These are phyloP conservation scores for Athelia sp. DNA, from an alignment of 1,284 basidiomycete species.

Conservation along the genomic window DNA sequence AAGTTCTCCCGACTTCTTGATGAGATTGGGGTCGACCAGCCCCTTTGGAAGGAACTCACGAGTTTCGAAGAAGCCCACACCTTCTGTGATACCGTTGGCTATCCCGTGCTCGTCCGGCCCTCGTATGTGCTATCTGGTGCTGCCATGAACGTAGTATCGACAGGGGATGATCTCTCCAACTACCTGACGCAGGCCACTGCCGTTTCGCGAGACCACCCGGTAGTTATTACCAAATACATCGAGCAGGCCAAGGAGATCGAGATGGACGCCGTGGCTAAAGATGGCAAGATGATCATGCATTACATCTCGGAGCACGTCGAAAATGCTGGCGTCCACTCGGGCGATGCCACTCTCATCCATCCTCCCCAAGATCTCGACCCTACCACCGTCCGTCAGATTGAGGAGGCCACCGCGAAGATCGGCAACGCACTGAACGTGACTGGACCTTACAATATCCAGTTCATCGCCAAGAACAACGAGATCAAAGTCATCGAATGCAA, in stretches of 20 bases:
- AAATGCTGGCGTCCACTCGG: slow-evolving; percentile 96
- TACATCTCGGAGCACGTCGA: slow-evolving; percentile 99
- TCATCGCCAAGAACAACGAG: slow-evolving; percentile 99
- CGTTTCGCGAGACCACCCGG: slow-evolving; percentile 95
- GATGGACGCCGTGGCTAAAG: slow-evolving; percentile 97
- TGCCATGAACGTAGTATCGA: slow-evolving; percentile 99
- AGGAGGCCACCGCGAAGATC: slow-evolving; percentile 96
- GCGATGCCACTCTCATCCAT: slow-evolving; percentile 96
- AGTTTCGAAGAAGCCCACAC: slow-evolving; percentile 83
- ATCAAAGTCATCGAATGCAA: slow-evolving; percentile 99
- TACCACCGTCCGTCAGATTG: slow-evolving; percentile 92
- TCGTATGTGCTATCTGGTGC: slow-evolving; percentile 98
- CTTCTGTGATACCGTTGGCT: slow-evolving; percentile 91
- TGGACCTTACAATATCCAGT: slow-evolving; percentile 99
- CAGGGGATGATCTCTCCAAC: slow-evolving; percentile 83
- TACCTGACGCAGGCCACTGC: slow-evolving; percentile 96
- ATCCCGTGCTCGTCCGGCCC: slow-evolving; percentile 94
- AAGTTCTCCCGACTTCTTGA: slow-evolving; percentile 98
- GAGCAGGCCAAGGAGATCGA: slow-evolving; percentile 99
- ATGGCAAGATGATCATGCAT: slow-evolving; percentile 98
- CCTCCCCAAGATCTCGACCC: slow-evolving; percentile 98
- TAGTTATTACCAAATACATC: slow-evolving; percentile 99
- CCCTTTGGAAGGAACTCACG: slow-evolving; percentile 94
- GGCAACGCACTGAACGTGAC: slow-evolving; percentile 98
- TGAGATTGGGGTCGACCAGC: slow-evolving; percentile 97